These are phyloP conservation scores for Fusarium continuum DNA, from an alignment of 2,329 filamentous ascomycete genomes.

Conservation along the genomic window DNA sequence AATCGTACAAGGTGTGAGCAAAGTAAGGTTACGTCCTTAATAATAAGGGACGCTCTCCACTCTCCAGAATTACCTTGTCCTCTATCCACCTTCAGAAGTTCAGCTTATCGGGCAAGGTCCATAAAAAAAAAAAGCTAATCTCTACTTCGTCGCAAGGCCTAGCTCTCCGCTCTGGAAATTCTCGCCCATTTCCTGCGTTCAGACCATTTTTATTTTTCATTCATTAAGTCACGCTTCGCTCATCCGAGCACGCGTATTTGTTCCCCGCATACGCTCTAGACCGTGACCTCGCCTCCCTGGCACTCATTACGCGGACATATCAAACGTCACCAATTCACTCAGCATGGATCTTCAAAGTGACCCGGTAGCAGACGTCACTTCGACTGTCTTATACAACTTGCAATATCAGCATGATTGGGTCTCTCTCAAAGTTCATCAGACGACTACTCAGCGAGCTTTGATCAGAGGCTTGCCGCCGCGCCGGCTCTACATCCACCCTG, in stretches of 20 bases:
- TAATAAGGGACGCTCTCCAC: conserved; percentile 13
- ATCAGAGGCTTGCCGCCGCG: conserved; percentile 78
- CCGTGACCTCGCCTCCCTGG: conserved; percentile 3
- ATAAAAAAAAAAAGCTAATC: conserved; percentile 27
- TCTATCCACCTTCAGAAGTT: not conserved
- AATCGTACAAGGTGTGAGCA: no score
- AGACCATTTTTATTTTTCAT: not conserved
- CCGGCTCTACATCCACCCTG: conserved; percentile 80
- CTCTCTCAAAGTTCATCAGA: conserved; percentile 63
- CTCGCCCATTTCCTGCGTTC: not conserved
- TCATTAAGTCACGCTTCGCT: not conserved
- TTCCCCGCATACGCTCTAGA: conserved; percentile 2
- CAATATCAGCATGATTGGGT: conserved; percentile 81
- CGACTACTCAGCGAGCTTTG: conserved; percentile 63
- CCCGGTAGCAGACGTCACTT: conserved; percentile 43
- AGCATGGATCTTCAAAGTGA: conserved; percentile 24
- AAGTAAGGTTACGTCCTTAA: not conserved
- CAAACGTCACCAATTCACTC: not conserved
- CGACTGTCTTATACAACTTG: conserved; percentile 73
- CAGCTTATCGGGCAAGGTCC: no score
- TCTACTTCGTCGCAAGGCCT: conserved; percentile 7
- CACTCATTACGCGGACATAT: conserved; percentile 4
- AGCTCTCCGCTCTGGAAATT: not conserved
- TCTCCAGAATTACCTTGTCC: not conserved
- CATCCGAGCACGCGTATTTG: conserved; percentile 6